phyloP scores from a whole-genome alignment of 768 basidiomycete species.

The Sistotremastrum niveocremeum region DNA sequence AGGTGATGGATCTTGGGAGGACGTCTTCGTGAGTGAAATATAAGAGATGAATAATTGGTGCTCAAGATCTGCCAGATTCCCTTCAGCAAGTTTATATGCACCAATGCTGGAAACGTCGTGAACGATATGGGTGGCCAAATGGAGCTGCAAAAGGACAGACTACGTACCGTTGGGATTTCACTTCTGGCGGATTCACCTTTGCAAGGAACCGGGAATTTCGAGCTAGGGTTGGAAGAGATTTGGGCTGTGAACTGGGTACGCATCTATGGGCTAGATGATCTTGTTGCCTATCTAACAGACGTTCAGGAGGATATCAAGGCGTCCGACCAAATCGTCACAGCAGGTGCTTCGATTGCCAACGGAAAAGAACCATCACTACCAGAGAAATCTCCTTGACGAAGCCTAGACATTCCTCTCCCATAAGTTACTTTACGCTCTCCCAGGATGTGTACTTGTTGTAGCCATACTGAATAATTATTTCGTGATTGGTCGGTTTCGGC shows the following conservation, averaged over 20 bases:
- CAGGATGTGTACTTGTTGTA: too few species aligned
- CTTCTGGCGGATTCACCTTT: slow-evolving; percentile 39
- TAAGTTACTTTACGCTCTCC: too few species aligned
- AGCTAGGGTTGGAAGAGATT: slow-evolving; percentile 72
- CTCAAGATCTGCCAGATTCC: slow-evolving; percentile 47
- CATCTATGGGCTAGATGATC: too few species aligned
- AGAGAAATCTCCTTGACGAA: too few species aligned
- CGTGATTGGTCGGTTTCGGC: too few species aligned
- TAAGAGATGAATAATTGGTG: slow-evolving; percentile 5
- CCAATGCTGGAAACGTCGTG: slow-evolving; percentile 59
- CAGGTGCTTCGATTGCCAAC: too few species aligned
- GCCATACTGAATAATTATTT: too few species aligned
- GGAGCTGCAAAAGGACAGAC: slow-evolving; percentile 56
- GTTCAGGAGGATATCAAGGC: too few species aligned
- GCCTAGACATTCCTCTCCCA: too few species aligned
- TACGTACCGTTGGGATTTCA: slow-evolving; percentile 78
- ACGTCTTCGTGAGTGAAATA: slow-evolving; percentile 48
- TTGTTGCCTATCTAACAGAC: too few species aligned
- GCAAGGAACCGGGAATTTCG: slow-evolving; percentile 48
- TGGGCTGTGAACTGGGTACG: slow-evolving; percentile 57
- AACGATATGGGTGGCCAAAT: slow-evolving; percentile 39
- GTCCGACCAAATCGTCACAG: too few species aligned
- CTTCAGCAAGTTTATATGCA: slow-evolving; percentile 59
- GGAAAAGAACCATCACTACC: too few species aligned
- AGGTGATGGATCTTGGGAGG: slow-evolving; percentile 61